These are phyloP conservation scores for Terana coerulea DNA, from an alignment of 768 basidiomycete species.

Conservation along the genomic window DNA sequence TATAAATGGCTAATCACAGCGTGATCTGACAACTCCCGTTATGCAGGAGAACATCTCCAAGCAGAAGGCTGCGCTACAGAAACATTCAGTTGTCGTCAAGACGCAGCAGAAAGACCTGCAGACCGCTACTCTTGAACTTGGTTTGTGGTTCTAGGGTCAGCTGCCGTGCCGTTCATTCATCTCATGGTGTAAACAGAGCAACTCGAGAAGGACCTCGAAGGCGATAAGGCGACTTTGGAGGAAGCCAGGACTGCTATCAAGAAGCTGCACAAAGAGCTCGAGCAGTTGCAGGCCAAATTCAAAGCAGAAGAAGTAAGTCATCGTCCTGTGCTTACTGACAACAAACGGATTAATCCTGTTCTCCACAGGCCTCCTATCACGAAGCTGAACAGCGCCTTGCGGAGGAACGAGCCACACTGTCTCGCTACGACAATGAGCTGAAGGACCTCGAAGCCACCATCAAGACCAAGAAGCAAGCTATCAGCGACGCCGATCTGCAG, in stretches of 20 bases:
- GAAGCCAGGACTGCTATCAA: slow-evolving; percentile 45
- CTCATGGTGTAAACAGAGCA: slow-evolving; percentile 50
- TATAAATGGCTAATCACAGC: not conserved
- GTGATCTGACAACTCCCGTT: not conserved
- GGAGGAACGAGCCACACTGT: slow-evolving; percentile 84
- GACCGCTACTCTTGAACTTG: slow-evolving; percentile 82
- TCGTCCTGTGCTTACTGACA: not conserved
- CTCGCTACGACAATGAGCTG: slow-evolving; percentile 85
- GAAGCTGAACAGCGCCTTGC: slow-evolving; percentile 69
- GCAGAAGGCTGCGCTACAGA: slow-evolving; percentile 78
- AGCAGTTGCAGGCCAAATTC: slow-evolving; percentile 35
- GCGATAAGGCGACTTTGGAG: slow-evolving; percentile 39
- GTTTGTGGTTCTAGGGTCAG: slow-evolving; percentile 39
- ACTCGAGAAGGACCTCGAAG: slow-evolving; percentile 68
- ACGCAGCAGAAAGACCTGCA: slow-evolving; percentile 87
- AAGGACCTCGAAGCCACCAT: slow-evolving; percentile 78
- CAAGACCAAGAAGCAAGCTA: slow-evolving; percentile 73
- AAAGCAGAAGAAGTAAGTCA: slow-evolving; percentile 6
- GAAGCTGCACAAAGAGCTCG: slow-evolving; percentile 60
- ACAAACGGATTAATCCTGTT: not conserved
- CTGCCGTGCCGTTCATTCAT: not conserved
- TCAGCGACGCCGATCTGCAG: slow-evolving; percentile 61
- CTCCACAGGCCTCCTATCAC: slow-evolving; percentile 48
- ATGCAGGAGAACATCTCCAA: slow-evolving; percentile 71
- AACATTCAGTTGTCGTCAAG: slow-evolving; percentile 79